These are phyloP conservation scores for Casuarina equisetifolia DNA, from an alignment of 306 rosid genomes.

Conservation along the genomic window DNA sequence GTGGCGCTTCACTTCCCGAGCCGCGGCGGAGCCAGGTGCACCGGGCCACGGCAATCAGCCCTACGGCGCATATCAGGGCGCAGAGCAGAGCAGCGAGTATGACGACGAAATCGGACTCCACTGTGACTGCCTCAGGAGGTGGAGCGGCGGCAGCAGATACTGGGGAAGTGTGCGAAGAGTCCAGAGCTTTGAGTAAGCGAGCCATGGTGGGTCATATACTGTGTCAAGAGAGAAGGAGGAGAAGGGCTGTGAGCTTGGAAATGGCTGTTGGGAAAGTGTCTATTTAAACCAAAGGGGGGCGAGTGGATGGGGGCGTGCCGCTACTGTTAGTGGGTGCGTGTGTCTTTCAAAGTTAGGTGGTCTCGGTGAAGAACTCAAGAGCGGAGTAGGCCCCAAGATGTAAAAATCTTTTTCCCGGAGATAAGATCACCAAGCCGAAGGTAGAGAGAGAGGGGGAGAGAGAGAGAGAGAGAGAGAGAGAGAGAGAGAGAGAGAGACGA, in stretches of 20 bases:
- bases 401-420: not conserved
- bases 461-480: not conserved
- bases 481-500: not conserved
- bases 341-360: not conserved
- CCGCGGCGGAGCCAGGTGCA: constrained; percentile 82
- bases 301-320: too few species aligned
- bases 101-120: constrained; percentile 76
- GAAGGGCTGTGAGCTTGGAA: not conserved
- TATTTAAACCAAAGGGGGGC: too few species aligned
- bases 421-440: too few species aligned
- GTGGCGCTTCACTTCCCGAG: constrained; percentile 3
- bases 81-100: constrained; percentile 72
- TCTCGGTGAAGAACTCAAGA: not conserved
- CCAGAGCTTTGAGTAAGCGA: constrained; percentile 34
- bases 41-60: constrained; percentile 73
- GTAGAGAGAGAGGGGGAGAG: not conserved
- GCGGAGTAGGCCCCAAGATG: too few species aligned
- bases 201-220: constrained; percentile 37
- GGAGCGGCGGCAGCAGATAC: constrained; percentile 39
- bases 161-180: constrained; percentile 11
- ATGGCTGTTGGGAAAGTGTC: too few species aligned
- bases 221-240: too few species aligned
- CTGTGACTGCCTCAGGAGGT: constrained; percentile 55
- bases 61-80: constrained; percentile 76
- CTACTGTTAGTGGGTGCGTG: too few species aligned